A percentile compares a stretch with the other conserved stretches of the same genome.
These are phyloP conservation scores for Clonostachys chloroleuca DNA, from an alignment of 2,329 filamentous ascomycete genomes.

Conservation along the genomic window DNA sequence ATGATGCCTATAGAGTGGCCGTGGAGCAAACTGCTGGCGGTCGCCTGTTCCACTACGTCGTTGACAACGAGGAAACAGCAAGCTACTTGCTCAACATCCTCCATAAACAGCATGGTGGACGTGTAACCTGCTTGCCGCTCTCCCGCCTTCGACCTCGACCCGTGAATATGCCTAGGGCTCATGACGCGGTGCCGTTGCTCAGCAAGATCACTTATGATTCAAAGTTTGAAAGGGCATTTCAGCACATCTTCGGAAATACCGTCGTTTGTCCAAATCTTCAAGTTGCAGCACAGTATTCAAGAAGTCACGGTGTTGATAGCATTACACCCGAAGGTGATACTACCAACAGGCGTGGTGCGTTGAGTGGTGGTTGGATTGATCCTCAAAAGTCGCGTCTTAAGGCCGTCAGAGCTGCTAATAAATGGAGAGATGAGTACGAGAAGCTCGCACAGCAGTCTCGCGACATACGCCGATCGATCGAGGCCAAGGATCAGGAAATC, in stretches of 20 bases:
- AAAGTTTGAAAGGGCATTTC: conserved; percentile 78
- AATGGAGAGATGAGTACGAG: conserved; percentile 73
- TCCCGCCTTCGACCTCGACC: conserved; percentile 71
- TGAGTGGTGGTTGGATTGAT: conserved; percentile 94
- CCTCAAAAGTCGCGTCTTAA: conserved; percentile 81
- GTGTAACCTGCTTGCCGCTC: conserved; percentile 92
- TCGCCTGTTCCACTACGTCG: conserved; percentile 93
- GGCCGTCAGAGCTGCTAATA: conserved; percentile 70
- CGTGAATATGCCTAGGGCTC: conserved; percentile 76
- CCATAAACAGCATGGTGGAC: conserved; percentile 73
- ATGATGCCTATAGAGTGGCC: conserved; percentile 79
- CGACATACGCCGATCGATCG: conserved; percentile 66
- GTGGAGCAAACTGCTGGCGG: conserved; percentile 90
- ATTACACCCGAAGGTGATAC: conserved; percentile 95
- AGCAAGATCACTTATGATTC: conserved; percentile 78
- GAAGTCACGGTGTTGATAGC: conserved; percentile 85
- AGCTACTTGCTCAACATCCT: conserved; percentile 76
- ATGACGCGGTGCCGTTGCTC: conserved; percentile 82
- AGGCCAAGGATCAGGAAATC: conserved; percentile 82
- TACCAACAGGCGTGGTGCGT: conserved; percentile 89
- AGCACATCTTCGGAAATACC: conserved; percentile 92
- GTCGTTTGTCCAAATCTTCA: conserved; percentile 89
- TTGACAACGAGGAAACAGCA: conserved; percentile 86
- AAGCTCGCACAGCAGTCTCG: conserved; percentile 56
- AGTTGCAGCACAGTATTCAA: conserved; percentile 84